phyloP scores from a whole-genome alignment of 495 filamentous ascomycete genomes.

The Hyphodiscus hymeniophilus region DNA sequence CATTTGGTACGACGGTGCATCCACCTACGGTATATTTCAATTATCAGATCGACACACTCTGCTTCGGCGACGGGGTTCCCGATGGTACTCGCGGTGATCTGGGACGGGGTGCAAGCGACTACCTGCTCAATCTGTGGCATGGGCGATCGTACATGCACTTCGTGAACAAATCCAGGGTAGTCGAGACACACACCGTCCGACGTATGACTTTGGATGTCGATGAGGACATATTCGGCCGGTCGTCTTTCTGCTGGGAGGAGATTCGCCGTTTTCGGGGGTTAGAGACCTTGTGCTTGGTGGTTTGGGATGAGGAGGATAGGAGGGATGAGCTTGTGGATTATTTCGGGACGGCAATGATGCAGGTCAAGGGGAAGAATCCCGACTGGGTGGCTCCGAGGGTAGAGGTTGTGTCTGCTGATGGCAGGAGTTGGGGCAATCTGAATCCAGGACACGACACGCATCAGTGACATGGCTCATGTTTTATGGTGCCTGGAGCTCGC shows the following conservation, averaged over 20 bases:
- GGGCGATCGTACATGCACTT: neutral
- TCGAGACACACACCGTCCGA: neutral
- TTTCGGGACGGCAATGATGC: neutral
- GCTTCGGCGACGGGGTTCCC: constrained; percentile 20
- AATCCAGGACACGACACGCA: neutral
- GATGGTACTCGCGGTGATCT: neutral
- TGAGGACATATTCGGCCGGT: neutral
- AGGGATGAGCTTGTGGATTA: neutral
- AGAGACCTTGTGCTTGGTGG: neutral
- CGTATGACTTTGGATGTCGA: neutral
- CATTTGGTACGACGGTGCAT: constrained; percentile 28
- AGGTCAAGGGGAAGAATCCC: neutral
- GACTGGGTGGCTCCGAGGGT: neutral
- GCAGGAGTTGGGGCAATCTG: neutral
- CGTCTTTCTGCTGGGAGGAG: constrained; percentile 1
- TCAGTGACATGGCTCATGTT: neutral
- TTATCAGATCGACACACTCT: constrained; percentile 34
- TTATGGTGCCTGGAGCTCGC: too few relatives aligned
- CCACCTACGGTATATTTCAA: constrained; percentile 31
- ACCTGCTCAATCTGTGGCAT: constrained; percentile 2
- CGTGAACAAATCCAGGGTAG: neutral
- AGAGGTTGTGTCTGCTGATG: neutral
- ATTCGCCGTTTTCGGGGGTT: neutral
- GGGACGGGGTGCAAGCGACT: neutral
- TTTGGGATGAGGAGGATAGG: neutral